These are phyloP conservation scores for Conoideocrella luteorostrata DNA, from an alignment of 2,329 filamentous ascomycete species.

Conservation along the genomic window DNA sequence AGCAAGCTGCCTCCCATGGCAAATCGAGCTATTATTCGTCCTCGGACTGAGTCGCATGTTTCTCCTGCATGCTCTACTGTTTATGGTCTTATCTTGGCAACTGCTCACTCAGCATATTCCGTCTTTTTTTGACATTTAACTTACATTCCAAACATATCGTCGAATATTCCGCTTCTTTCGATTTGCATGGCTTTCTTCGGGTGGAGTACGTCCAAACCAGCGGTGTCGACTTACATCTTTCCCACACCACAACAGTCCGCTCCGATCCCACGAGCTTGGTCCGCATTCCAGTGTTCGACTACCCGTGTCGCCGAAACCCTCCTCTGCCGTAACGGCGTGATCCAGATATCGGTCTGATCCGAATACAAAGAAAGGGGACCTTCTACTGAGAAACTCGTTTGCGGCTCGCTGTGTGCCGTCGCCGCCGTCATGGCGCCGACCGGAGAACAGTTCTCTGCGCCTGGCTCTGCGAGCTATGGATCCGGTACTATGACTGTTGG, in stretches of 20 bases:
- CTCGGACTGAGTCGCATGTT: too few species aligned
- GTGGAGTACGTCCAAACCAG: not conserved
- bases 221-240: not conserved
- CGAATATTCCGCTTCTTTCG: not conserved
- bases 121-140: too few species aligned
- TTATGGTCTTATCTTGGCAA: too few species aligned
- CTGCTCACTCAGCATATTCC: too few species aligned
- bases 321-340: constrained; percentile 1
- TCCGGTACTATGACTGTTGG: constrained; percentile 71
- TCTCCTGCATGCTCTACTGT: too few species aligned
- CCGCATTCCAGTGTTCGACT: constrained; percentile 3
- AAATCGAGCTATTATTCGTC: too few species aligned
- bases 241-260: not conserved
- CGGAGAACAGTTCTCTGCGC: constrained; percentile 55
- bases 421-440: constrained; percentile 54
- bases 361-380: not conserved
- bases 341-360: not conserved
- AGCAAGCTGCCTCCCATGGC: too few species aligned
- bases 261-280: not conserved
- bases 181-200: not conserved
- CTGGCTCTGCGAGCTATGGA: constrained; percentile 66
- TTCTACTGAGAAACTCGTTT: not conserved
- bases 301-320: not conserved
- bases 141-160: too few species aligned
- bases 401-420: constrained; percentile 15